phyloP scores from a whole-genome alignment of 352 stramenopile genomes.

The Poterioochromonas sp. region DNA sequence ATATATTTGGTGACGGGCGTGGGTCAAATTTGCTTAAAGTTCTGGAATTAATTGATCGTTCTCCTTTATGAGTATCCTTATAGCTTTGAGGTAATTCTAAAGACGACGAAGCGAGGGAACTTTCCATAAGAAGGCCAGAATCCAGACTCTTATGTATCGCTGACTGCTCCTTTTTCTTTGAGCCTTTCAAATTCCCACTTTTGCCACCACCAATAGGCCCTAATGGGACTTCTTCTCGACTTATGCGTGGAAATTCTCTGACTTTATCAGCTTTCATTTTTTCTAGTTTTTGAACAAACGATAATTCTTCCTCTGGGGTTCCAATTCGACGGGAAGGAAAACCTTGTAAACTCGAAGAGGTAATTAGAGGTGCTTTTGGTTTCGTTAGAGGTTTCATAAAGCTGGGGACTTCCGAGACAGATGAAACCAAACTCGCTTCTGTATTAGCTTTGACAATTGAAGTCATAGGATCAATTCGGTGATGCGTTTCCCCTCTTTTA shows the following conservation, averaged over 20 bases:
- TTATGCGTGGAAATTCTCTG: background rate
- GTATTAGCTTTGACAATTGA: background rate
- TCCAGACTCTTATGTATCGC: background rate
- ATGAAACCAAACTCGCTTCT: background rate
- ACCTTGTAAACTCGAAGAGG: too few species aligned
- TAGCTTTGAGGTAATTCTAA: background rate
- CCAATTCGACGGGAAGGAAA: background rate
- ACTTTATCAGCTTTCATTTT: constrained; percentile 34
- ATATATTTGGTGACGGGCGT: background rate
- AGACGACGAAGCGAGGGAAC: background rate
- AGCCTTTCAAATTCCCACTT: background rate
- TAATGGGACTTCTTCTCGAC: background rate
- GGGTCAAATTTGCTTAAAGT: constrained; percentile 17
- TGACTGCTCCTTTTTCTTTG: background rate
- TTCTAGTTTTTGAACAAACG: constrained; percentile 36
- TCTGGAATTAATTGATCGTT: too few species aligned
- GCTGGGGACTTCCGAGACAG: background rate
- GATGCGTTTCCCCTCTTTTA: constrained; percentile 37
- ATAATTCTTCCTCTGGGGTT: background rate
- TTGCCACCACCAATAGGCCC: background rate
- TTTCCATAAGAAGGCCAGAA: background rate
- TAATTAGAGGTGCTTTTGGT: background rate
- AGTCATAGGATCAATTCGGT: constrained; percentile 31
- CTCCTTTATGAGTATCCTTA: background rate
- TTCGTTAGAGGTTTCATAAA: constrained; percentile 20